Evolutionary conservation across 2,329 filamentous ascomycete species (phyloP), one percentile per base, ranked within the genome.

Genomic region (Aspergillus neotritici): DNA sequence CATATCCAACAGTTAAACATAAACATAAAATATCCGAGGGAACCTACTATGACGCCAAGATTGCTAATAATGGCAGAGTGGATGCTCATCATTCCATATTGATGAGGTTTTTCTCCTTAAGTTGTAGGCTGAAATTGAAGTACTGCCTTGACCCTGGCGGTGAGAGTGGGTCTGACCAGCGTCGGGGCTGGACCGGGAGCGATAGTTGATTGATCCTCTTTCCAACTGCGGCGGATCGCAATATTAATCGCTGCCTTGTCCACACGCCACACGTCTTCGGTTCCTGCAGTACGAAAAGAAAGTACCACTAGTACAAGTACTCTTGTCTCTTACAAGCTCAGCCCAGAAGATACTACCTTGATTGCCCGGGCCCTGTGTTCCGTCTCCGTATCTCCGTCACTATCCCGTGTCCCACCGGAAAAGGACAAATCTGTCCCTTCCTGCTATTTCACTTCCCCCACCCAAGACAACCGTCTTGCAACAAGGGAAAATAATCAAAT

Each of bases 191-290:
- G 34, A 8, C 21, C 21, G 21, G 21, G 21, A 25, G 21, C 21
- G 21, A 25, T 9, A 25, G 21, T 25, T 25, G 21, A 25, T 25
- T 25, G 21, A 25, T 9, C 5, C 21, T 25, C 21, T 37, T 54
- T 52, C 48, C 49, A 35, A 43, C 37, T 50, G 47, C 50, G 47
- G 44, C 53, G 44, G 48, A 52, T 50, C 48, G 41, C 48, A 52
- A 51, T 52, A 25, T 25, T 25, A 25, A 25, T 25, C 46, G n/a
- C n/a, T 46, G 41, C 42, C 48, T 44, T 44, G 46, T 47, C 48
- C 47, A 41, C 45, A 49, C 51, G 48, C 52, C 52, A 52, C 49
- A 25, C 21, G 49, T 53, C 48, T 47, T 49, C 49, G 43, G 44
- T 45, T 38, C 40, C 12, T 33, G 37, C 40, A 33, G 36, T 28